Evolutionary conservation across 129 eudicot genomes (phyloP).

Genomic region (Flaveria linearis): DNA sequence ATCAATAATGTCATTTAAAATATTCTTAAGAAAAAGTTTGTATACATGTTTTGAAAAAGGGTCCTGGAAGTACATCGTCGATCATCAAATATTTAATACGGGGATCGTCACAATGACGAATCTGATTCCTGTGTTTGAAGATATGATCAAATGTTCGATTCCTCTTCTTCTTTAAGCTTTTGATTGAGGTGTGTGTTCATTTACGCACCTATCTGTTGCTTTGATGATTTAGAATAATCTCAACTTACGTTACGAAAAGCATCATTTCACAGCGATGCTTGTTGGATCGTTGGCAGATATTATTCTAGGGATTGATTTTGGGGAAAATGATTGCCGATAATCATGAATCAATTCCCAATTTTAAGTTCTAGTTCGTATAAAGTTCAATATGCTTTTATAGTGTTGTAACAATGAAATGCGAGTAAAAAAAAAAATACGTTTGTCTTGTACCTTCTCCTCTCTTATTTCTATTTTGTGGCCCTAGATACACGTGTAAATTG

Average conservation of each 20-base stretch:
- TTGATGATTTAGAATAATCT: neutral
- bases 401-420: no score
- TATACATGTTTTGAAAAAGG: neutral
- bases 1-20: conserved; percentile 15
- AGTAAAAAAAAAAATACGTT: no score
- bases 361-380: no score
- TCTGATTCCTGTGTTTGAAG: neutral
- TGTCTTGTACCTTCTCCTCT: no score
- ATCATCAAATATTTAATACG: neutral
- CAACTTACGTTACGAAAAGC: neutral
- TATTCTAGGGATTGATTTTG: neutral
- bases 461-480: no score
- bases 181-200: neutral
- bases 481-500: no score
- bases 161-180: neutral
- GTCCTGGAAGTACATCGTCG: neutral
- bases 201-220: neutral
- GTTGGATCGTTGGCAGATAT: neutral
- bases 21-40: neutral
- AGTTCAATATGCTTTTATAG: no score
- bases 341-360: neutral
- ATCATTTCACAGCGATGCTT: neutral
- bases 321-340: neutral
- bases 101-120: neutral
- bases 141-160: neutral